phyloP scores from a whole-genome alignment of 2,329 filamentous ascomycete genomes.

The Calonectria hongkongensis region DNA sequence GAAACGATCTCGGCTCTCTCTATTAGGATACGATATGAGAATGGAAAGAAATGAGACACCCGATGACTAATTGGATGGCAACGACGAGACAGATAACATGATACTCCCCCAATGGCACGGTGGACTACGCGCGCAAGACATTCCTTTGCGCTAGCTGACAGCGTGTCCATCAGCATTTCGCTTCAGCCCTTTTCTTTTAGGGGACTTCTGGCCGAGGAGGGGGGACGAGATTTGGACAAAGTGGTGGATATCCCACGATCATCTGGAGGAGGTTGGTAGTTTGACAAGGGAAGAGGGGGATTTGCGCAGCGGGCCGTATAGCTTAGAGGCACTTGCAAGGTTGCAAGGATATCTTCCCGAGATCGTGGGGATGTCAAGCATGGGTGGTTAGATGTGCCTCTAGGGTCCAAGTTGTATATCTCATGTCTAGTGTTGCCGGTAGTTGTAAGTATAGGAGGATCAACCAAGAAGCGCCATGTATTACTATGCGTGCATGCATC shows the following conservation, averaged over 20 bases:
- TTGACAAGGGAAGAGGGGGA: slow-evolving; percentile 4
- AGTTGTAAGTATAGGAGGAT: not conserved
- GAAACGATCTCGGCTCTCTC: slow-evolving; percentile 3
- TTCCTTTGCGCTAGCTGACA: slow-evolving; percentile 8
- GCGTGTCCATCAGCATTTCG: slow-evolving; percentile 29
- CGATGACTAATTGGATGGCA: slow-evolving; percentile 11
- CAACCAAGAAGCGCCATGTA: not conserved
- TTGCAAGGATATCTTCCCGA: slow-evolving; percentile 27
- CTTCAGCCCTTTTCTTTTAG: slow-evolving; percentile 15
- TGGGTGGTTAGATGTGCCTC: not conserved
- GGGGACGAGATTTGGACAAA: not conserved
- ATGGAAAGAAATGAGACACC: slow-evolving; percentile 2
- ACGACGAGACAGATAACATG: slow-evolving; percentile 1
- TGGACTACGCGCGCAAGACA: slow-evolving; percentile 4
- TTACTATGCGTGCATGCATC: not conserved
- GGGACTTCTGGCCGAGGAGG: not conserved
- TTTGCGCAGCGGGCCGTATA: slow-evolving; percentile 15
- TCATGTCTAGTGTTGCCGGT: not conserved
- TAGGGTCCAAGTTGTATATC: not conserved
- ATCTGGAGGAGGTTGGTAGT: slow-evolving; percentile 18
- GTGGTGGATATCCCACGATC: not conserved
- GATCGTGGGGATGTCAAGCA: slow-evolving; percentile 16
- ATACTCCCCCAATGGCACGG: not conserved
- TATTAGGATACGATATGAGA: not conserved
- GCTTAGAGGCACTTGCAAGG: slow-evolving; percentile 1